Percentiles rank a stretch among this genome's conserved stretches.
Conservation (phyloP, 139 green algal species). For the Raphidocelis subcapitata region DNA sequence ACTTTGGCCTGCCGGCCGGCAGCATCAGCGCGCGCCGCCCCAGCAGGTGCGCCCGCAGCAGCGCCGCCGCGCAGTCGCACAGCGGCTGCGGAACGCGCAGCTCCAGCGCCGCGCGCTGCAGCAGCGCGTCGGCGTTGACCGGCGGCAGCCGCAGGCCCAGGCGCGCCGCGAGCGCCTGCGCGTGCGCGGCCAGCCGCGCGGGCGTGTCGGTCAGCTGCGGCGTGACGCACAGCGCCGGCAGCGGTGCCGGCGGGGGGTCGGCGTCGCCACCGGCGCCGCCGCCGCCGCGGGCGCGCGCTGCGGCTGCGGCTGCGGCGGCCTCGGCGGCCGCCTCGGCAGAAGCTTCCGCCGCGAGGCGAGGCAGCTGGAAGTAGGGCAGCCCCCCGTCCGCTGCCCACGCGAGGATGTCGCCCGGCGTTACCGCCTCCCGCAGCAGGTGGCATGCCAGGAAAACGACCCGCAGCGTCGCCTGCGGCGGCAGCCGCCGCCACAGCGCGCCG, state of each 20-base stretch:
- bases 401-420: constrained; percentile 12
- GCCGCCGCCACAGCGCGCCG: constrained; percentile 9
- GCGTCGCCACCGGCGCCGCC: not conserved
- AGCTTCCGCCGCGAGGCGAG: not conserved
- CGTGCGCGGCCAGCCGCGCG: not conserved
- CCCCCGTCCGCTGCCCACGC: constrained; percentile 17
- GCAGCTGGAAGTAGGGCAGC: constrained; percentile 25
- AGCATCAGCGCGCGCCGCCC: not conserved
- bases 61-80: not conserved
- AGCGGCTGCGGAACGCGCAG: constrained; percentile 9
- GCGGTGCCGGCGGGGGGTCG: not conserved
- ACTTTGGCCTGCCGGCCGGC: not conserved
- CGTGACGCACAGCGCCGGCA: constrained; percentile 10
- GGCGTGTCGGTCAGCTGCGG: not conserved
- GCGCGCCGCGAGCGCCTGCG: not conserved
- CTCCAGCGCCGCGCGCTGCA: constrained; percentile 11
- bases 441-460: constrained; percentile 12
- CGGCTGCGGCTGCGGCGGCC: not conserved
- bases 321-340: not conserved
- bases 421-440: constrained; percentile 7
- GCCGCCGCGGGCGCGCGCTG: not conserved
- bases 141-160: constrained; percentile 22
- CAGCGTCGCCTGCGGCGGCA: constrained; percentile 17
- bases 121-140: constrained; percentile 2
- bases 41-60: constrained; percentile 1